Evolutionary conservation across 768 basidiomycete species (phyloP), one percentile per base, ranked within the genome.

Genomic region (Leccinum uliginosum): DNA sequence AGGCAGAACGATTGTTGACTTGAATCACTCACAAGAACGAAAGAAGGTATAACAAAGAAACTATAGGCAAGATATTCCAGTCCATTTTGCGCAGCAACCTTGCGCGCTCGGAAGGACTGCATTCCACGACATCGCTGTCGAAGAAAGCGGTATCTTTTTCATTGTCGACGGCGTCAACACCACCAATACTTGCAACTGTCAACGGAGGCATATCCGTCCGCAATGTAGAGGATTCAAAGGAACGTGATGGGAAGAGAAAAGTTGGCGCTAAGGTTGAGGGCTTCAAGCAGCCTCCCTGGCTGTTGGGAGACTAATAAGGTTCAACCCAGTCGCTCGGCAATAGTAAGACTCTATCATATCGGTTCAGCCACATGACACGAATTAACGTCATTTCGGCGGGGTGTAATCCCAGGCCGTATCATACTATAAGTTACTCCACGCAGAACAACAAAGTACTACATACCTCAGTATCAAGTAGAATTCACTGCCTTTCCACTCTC

Each of bases 21-120:
- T 27, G 48, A 2, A 24, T 4, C 50, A 73, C 78, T 69, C 58
- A 79, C 76, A 80, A 63, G 62, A 79, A 80, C 7, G 77, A 79
- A 50, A 78, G 68, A 40, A 80, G 66, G 55, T 78, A 79, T 11
- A 80, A 62, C 35, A 78, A 55, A 6, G 76, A 77, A 35, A 79
- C 72, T 49, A 79, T 70, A 7, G 78, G 77, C 49, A 80, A 60
- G 23, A 80, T 60, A 57, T 79, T 76, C 57, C 67, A 64, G 59
- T 80, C 79, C 29, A 80, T 59, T 61, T 80, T 80, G 24, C 76
- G 69, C 46, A 80, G 58, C 8, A 71, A 48, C 56, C 61, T 69
- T 2, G 65, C 58, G 26, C 66, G 70, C 49, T 71, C 66, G 30
- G 49, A 24, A 23, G 59, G 57, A 21, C 30, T 50, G 43, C 66